Evolutionary conservation across 2,329 filamentous ascomycete species (phyloP), one percentile per base, ranked within the genome.

Genomic region (Aspergillus fijiensis): DNA sequence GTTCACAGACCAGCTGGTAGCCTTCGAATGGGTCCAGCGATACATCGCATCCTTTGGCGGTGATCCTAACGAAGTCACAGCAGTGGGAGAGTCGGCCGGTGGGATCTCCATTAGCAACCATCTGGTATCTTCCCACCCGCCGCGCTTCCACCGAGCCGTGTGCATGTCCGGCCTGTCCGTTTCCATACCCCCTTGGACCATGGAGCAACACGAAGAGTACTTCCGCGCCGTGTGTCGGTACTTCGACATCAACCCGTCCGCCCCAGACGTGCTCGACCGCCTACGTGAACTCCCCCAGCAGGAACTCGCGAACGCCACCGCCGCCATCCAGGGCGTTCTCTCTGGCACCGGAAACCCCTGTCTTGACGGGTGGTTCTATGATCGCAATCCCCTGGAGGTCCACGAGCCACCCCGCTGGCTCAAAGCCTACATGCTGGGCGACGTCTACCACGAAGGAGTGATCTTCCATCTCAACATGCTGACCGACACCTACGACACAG

Each of bases 1-100:
- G 0, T 69, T 81, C 14, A 68, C 73, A 29, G 79, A 72, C 49
- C 68, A 72, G 53, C 65, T 69, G 31, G 64, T 70, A 1, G 69
- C 66, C 2, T 70, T 76, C 14, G 65, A 72, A 49, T 78, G 75
- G 75, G 69, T 76, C 1, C 67, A 72, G 39, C 58, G 65, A 14
- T 71, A 77, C 55, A 75, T 77, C 33, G 53, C 55, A 2, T 63
- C 56, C 12, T 67, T 77, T 19, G 74, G 74, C 7, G 75, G 75
- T 11, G 71, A 77, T 60, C 59, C 70, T 2, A 54, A 67, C 1
- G 69, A 70, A 11, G 69, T 77, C 57, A 70, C 70, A 31, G 64
- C 72, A 7, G 63, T 70, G 0, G 69, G 69, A 11, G 68, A 72
- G 51, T 71, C 69, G 5, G 69, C 69, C 12, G 69, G 69, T 14